Evolutionary conservation across 2,329 filamentous ascomycete genomes (phyloP).

Genomic region (Colletotrichum sansevieriae): DNA sequence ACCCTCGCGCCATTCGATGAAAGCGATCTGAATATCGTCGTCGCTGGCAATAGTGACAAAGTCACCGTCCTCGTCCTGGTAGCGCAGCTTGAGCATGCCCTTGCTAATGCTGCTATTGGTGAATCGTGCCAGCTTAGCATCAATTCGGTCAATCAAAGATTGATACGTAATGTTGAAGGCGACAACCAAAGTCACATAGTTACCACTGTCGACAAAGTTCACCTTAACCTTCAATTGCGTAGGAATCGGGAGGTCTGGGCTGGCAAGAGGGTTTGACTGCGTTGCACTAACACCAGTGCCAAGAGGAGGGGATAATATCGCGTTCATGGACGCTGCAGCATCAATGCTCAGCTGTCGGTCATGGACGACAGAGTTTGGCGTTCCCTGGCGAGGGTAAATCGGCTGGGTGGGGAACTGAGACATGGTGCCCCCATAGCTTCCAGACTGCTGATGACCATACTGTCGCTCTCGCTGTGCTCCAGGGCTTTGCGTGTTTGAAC

Average conservation of each 20-base stretch:
- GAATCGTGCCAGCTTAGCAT: slow-evolving; percentile 91
- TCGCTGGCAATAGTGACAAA: slow-evolving; percentile 95
- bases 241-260: slow-evolving; percentile 66
- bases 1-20: slow-evolving; percentile 91
- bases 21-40: slow-evolving; percentile 95
- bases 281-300: slow-evolving; percentile 48
- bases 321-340: slow-evolving; percentile 46
- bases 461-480: slow-evolving; percentile 73
- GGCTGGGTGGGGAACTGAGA: slow-evolving; percentile 69
- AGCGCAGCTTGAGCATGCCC: slow-evolving; percentile 87
- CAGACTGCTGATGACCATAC: slow-evolving; percentile 58
- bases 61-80: slow-evolving; percentile 92
- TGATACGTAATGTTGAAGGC: slow-evolving; percentile 96
- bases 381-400: slow-evolving; percentile 62
- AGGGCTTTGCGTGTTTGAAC: slow-evolving; percentile 79
- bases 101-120: slow-evolving; percentile 86
- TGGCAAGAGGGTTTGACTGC: slow-evolving; percentile 52
- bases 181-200: slow-evolving; percentile 95
- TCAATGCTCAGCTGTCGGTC: slow-evolving; percentile 55
- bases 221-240: slow-evolving; percentile 96
- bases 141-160: slow-evolving; percentile 93
- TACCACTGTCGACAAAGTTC: slow-evolving; percentile 81
- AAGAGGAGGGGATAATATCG: slow-evolving; percentile 61
- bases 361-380: slow-evolving; percentile 56
- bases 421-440: slow-evolving; percentile 65